These are phyloP conservation scores for Circinella umbellata DNA, from an alignment of 371 early-diverging fungal genomes.

Conservation along the genomic window DNA sequence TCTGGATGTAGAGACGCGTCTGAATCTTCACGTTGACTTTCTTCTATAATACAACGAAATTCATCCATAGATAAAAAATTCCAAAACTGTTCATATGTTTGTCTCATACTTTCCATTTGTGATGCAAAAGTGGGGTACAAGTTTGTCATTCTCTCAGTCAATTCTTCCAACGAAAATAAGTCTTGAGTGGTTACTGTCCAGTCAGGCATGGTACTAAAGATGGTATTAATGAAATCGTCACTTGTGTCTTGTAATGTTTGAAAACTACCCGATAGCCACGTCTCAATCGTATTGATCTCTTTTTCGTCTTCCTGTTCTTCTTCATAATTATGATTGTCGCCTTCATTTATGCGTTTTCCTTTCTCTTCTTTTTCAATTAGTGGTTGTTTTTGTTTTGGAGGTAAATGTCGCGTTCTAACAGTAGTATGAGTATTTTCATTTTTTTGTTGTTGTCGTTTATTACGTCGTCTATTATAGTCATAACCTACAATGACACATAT, in stretches of 20 bases:
- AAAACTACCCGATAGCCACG: not conserved
- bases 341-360: not conserved
- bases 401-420: too few species aligned
- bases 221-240: conserved; percentile 1
- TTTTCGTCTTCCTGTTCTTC: not conserved
- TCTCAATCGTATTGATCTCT: not conserved
- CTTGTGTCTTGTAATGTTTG: not conserved
- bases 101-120: conserved; percentile 31
- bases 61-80: conserved; percentile 41
- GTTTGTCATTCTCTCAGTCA: conserved; percentile 24
- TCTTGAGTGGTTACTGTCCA: not conserved
- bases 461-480: too few species aligned
- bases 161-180: conserved; percentile 22
- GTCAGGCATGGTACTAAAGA: not conserved
- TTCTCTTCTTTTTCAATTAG: too few species aligned
- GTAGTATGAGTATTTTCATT: too few species aligned
- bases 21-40: conserved; percentile 30
- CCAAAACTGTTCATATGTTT: conserved; percentile 41
- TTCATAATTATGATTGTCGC: not conserved
- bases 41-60: conserved; percentile 32
- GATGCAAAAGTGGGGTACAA: conserved; percentile 33
- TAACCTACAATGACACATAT: too few species aligned
- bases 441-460: too few species aligned
- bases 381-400: too few species aligned
- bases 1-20: conserved; percentile 34